Evolutionary conservation across 169 alveolate genomes (phyloP).

Genomic region (Cryptosporidium bovis): DNA sequence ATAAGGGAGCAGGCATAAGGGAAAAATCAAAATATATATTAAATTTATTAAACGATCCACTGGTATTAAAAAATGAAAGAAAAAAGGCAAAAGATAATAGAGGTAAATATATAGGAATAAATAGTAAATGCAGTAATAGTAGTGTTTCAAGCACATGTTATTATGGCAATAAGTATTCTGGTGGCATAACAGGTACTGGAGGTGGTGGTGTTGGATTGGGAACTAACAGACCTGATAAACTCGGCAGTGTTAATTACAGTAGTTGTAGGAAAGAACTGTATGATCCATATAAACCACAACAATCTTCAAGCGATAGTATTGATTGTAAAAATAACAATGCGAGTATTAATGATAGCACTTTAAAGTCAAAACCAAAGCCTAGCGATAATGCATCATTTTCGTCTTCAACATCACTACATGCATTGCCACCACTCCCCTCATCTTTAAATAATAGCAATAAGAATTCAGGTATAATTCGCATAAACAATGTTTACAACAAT

Average conservation of each 20-base stretch:
- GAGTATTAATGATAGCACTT: background rate
- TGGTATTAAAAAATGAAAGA: constrained; percentile 80
- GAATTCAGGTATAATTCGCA: background rate
- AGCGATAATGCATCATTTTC: background rate
- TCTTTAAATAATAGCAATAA: background rate
- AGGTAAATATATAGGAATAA: constrained; percentile 81
- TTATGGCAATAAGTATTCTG: too few species aligned
- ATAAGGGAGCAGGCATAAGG: constrained; percentile 85
- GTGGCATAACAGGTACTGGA: too few species aligned
- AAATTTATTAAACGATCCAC: constrained; percentile 78
- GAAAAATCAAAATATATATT: constrained; percentile 79
- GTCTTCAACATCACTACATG: background rate
- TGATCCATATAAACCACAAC: constrained; percentile 36
- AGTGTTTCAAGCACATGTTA: background rate
- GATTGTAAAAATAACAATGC: background rate
- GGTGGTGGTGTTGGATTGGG: too few species aligned
- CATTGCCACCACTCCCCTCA: background rate
- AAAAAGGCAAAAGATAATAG: constrained; percentile 81
- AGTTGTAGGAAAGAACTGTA: background rate
- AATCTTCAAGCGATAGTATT: background rate
- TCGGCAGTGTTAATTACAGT: background rate
- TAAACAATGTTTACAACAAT: background rate
- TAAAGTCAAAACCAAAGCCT: background rate
- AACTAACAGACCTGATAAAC: too few species aligned
- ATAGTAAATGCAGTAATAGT: constrained; percentile 34